Percentiles rank a stretch among this genome's conserved stretches.
Evolutionary conservation across 1,139 yeast genomes (phyloP).

Genomic region (Hansenula anomala): DNA sequence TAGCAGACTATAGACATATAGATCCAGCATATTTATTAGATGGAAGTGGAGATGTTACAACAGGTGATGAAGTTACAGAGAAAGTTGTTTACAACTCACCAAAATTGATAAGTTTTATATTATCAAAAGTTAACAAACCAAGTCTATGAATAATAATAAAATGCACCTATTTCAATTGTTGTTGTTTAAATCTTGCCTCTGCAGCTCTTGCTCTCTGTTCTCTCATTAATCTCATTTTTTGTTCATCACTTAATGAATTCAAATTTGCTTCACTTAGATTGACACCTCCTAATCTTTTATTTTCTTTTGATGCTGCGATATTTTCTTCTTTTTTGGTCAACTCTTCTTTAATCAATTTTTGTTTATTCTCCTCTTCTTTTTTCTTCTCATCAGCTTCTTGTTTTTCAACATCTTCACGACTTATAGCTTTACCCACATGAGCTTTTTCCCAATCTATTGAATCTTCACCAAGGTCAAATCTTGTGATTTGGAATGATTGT

Average conservation of each 20-base stretch:
- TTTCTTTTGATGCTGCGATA: no score
- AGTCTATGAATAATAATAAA: slow-evolving; percentile 4
- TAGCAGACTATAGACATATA: slow-evolving; percentile 58
- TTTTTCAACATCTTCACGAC: slow-evolving; percentile 58
- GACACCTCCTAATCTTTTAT: slow-evolving; percentile 20
- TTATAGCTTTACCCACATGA: slow-evolving; percentile 59
- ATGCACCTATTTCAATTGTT: background rate
- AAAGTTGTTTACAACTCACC: slow-evolving; percentile 9
- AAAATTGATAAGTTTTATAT: slow-evolving; percentile 12
- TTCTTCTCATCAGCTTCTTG: slow-evolving; percentile 36
- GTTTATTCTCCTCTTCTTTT: slow-evolving; percentile 23
- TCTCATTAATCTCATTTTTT: slow-evolving; percentile 73
- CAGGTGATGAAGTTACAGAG: slow-evolving; percentile 19
- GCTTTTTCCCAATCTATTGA: slow-evolving; percentile 67
- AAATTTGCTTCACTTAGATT: slow-evolving; percentile 24
- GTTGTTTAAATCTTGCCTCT: slow-evolving; percentile 64
- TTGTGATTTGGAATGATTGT: slow-evolving; percentile 62
- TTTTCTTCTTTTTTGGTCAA: slow-evolving; percentile 24
- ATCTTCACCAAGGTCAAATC: slow-evolving; percentile 64
- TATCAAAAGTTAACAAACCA: slow-evolving; percentile 19
- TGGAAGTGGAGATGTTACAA: slow-evolving; percentile 16
- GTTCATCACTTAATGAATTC: slow-evolving; percentile 54
- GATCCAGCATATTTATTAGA: slow-evolving; percentile 35
- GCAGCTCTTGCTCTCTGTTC: slow-evolving; percentile 97
- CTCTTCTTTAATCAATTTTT: slow-evolving; percentile 28